Percentiles rank a stretch among this genome's conserved stretches.
Conservation (phyloP, 164 flowering plant genomes). For the Platanus orientalis region DNA sequence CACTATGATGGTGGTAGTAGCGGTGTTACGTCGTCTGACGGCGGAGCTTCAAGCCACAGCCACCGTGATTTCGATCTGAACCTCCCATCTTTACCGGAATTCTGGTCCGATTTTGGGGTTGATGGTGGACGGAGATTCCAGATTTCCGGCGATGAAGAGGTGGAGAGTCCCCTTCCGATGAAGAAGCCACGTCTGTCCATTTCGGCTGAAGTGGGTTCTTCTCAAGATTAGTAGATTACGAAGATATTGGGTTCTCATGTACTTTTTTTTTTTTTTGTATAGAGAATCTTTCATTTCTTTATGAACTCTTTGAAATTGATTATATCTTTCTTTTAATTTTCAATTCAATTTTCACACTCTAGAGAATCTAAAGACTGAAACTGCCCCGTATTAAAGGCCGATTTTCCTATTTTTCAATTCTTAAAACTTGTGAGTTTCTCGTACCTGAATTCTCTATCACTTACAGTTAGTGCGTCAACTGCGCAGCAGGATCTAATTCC, state of each 20-base stretch:
- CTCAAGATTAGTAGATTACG: background rate
- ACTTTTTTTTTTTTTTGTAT: background rate
- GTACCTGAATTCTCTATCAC: no score
- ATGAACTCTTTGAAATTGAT: conserved; percentile 3
- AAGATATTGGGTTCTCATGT: background rate
- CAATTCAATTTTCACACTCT: no score
- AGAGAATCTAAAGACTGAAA: no score
- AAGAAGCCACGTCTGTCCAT: conserved; percentile 38
- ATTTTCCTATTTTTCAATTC: no score
- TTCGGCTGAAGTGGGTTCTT: background rate
- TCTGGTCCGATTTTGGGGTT: conserved; percentile 10
- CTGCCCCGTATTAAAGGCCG: no score
- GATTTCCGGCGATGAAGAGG: conserved; percentile 30
- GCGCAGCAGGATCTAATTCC: no score
- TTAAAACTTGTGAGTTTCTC: no score
- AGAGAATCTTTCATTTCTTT: conserved; percentile 9
- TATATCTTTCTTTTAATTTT: no score
- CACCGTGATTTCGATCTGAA: conserved; percentile 60
- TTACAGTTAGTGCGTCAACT: no score
- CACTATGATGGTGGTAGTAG: conserved; percentile 52
- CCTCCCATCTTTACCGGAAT: conserved; percentile 58
- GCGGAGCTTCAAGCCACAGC: conserved; percentile 12
- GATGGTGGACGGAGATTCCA: background rate
- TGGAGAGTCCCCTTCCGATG: conserved; percentile 45
- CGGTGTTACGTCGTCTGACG: conserved; percentile 21